Evolutionary conservation across 257 asterid species (phyloP), one percentile per base, ranked within the genome.

Genomic region (Fraxinus anomala): DNA sequence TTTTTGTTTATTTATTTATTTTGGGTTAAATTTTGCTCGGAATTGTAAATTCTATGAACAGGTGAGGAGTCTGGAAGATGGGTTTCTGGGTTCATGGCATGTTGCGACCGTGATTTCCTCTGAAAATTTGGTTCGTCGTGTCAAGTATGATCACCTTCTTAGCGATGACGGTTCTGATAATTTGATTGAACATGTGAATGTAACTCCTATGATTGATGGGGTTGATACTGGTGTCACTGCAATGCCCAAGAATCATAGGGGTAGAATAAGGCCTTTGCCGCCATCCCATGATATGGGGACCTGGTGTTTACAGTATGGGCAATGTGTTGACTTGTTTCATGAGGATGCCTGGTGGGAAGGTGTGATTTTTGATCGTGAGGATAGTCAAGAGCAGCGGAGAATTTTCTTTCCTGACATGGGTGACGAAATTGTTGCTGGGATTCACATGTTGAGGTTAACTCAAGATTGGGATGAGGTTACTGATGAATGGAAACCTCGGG

Each of bases 311-410:
- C 92, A 75, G 30, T 96, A 89, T 73, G 99, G 98, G 36, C 89
- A 84, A 11, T 96, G 98, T 78, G 94, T 93, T 0, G 99, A 96
- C 80, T 49, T 81, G 31, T 82, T 47, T 31, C 44, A 82, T 33
- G 75, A 77, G 74, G 97, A 92, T 73, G 96, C 96, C 5, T 96
- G 98, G 98, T 93, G 99, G 99, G 99, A 96, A 83, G 99, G 98
- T 67, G 98, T 93, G 75, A 63, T 96, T 34, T 84, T 92, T 81
- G 98, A 96, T 82, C 88, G 77, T 1, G 86, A 83, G 67, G 92
- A 90, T 56, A 94, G 92, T 30, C 73, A 80, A 17, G 81, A 80
- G 68, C 78, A 73, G 28, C 73, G 98, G 68, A 91, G 82, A 44
- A 83, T 96, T 70, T 96, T 91, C 88, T 93, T 96, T 63, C 99